Evolutionary conservation across 805 yeast genomes (phyloP), one percentile per base, ranked within the genome.

Genomic region (Candida ipomoeae): DNA sequence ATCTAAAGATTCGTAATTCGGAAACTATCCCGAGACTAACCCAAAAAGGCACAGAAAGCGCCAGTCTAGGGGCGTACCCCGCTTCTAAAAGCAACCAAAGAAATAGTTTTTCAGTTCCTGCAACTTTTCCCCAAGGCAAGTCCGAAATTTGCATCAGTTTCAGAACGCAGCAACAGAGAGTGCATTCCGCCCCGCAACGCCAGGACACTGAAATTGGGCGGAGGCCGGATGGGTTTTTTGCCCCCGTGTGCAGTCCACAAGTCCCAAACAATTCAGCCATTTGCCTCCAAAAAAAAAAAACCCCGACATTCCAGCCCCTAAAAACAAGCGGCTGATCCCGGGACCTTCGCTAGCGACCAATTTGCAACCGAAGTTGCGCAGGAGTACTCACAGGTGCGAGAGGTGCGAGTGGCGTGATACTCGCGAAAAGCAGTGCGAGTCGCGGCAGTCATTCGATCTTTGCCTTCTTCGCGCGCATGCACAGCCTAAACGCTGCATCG

Each of bases 331-430:
- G 35, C 15, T n/a, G 35, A 4, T 33, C n/a, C n/a, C 35, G 14
- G 35, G n/a, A 3, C 8, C 35, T 14, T 33, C 8, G 7, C 15
- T 13, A 14, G 35, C 4, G 15, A 8, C 8, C 7, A 1, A 20
- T 38, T 38, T 38, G 40, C 40, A 38, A 38, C 40, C 40, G 40
- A 38, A 20, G 21, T 6, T 38, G 29, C 41, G 41, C 41, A 39
- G 29, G 41, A 18, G 32, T 23, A 8, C 41, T 23, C 6, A 14
- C 29, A 21, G 17, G 17, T n/a, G 29, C 31, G 14, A 23, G 41
- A 21, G 17, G 13, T n/a, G 29, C 41, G 14, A 23, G 41, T 39
- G 41, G 41, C 41, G 41, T 39, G 41, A 39, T 39, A 31, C 31
- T 23, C 14, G 41, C 41, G 41, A 14, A n/a, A 7, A 3, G 11